Conservation (phyloP, 805 yeast species). For the Starmerella asiatica region DNA sequence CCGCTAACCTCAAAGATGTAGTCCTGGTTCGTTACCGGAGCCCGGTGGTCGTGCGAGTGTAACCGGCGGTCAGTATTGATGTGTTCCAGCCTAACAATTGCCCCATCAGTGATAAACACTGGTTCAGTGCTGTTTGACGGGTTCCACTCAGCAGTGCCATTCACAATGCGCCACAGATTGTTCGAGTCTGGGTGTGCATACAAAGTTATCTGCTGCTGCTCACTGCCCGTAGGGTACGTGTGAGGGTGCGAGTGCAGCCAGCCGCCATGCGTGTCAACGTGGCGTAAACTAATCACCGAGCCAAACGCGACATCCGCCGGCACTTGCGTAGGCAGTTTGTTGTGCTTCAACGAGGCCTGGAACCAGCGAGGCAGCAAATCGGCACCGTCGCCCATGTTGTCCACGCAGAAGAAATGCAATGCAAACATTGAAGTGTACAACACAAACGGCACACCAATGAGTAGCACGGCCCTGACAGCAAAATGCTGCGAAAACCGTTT, state of each 20-base stretch:
- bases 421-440: conserved; percentile 47
- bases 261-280: conserved; percentile 52
- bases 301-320: conserved; percentile 66
- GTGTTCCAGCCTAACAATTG: conserved; percentile 56
- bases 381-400: conserved; percentile 44
- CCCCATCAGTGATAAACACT: conserved; percentile 41
- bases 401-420: conserved; percentile 38
- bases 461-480: conserved; percentile 29
- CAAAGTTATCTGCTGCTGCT: conserved; percentile 68
- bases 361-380: conserved; percentile 53
- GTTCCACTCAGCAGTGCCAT: conserved; percentile 24
- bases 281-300: conserved; percentile 57
- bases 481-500: conserved; percentile 32
- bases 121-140: conserved; percentile 27
- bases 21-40: conserved; percentile 84
- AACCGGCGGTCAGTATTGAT: conserved; percentile 51
- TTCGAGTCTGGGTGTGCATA: conserved; percentile 49
- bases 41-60: conserved; percentile 59
- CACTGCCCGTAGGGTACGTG: conserved; percentile 50
- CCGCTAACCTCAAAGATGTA: conserved; percentile 75
- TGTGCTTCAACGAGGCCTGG: conserved; percentile 43
- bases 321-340: conserved; percentile 28
- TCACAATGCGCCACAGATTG: conserved; percentile 65
- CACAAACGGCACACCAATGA: conserved; percentile 42
- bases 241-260: conserved; percentile 68